Evolutionary conservation across 164 flowering plant species (phyloP), one percentile per base, ranked within the genome.

Genomic region (Nymphaea colorata): DNA sequence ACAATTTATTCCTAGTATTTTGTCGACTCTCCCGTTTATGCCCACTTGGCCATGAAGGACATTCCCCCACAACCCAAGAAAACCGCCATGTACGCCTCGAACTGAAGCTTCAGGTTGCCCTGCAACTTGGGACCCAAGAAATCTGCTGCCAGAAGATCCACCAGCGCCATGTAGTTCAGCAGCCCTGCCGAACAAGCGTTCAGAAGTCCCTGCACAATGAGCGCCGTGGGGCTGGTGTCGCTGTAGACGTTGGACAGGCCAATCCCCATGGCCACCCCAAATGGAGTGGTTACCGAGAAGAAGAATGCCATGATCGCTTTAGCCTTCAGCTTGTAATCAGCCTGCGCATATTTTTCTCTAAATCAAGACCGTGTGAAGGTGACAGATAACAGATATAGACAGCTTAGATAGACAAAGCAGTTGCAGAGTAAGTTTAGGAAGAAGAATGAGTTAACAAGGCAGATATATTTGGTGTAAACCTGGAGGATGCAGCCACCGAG

Each of bases 401-500:
- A 25, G 36, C 36, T 25, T 25, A 62, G 3, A 12, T 18, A 41
- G 14, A 18, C 55, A 8, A 4, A 55, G 16, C 36, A 55, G 16
- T 55, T 55, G 59, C 59, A 55, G 59, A 55, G 59, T 1, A 15
- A 25, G 43, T 25, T 25, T 25, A 25, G 36, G 36, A 25, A 25
- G 36, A 25, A 1, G 16, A 55, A 55, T 55, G 59, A 8, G 16
- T 55, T 8, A 8, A 55, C 10, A 15, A 15, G 2, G 43, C 3
- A 6, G 14, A 41, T 18, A 4, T 7, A 6, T 25, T 41, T 14
- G 36, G 36, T 1, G 36, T 25, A 25, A 25, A 72, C 79, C 76
- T 74, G 77, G 43, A 75, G 72, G 6, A 78, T 75, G 74, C 76
- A 75, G 36, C 80, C 80, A 64, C 80, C 80, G 55, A 78, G 78